phyloP scores from a whole-genome alignment of 192 early-diverging fungal genomes.

The Coemansia pectinata region DNA sequence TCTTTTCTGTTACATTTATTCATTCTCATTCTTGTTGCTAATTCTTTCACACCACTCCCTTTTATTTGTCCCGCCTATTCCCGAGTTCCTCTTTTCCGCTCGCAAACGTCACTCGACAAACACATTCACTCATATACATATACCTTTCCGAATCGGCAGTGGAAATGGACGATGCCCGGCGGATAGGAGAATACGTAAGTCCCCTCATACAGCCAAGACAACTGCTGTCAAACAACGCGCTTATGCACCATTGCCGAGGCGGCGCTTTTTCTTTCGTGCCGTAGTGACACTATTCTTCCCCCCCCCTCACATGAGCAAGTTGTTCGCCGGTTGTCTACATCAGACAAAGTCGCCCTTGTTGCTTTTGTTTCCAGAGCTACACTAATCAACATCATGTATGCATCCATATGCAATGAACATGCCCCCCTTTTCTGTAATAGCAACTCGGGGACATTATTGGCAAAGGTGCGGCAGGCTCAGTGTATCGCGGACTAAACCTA shows the following conservation, averaged over 20 bases:
- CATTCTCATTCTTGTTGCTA: background rate
- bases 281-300: background rate
- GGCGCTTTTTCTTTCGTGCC: background rate
- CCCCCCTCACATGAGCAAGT: background rate
- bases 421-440: slow-evolving; percentile 20
- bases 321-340: background rate
- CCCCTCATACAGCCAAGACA: background rate
- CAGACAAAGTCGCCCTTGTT: background rate
- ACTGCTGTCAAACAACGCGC: background rate
- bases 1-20: background rate
- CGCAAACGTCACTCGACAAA: background rate
- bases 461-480: slow-evolving; percentile 71
- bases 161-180: slow-evolving; percentile 40
- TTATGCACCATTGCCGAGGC: background rate
- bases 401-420: background rate
- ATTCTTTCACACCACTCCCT: background rate
- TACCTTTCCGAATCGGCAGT: background rate
- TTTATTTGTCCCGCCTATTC: background rate
- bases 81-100: background rate
- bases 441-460: slow-evolving; percentile 74
- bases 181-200: slow-evolving; percentile 57
- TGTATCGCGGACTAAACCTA: slow-evolving; percentile 68
- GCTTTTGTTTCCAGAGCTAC: background rate
- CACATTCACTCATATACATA: background rate
- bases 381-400: slow-evolving; percentile 5